Conservation (phyloP, 306 rosid species). For the Nissolia schottii region DNA sequence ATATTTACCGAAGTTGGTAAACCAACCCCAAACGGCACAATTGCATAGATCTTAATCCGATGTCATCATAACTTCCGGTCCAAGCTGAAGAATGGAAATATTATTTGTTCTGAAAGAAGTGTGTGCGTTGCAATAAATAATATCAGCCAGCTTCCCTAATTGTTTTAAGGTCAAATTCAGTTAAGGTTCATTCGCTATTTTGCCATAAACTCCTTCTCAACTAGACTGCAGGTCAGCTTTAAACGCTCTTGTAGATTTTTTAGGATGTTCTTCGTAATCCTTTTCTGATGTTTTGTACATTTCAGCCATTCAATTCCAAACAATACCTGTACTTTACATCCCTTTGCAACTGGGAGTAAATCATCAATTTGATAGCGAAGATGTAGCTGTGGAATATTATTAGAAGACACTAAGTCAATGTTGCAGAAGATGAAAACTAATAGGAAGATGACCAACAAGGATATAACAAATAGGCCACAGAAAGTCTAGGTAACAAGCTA, state of each 20-base stretch:
- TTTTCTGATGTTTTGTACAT: slow-evolving; percentile 70
- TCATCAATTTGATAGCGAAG: slow-evolving; percentile 79
- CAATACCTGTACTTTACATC: slow-evolving; percentile 56
- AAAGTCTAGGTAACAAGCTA: slow-evolving; percentile 2
- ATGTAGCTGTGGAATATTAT: slow-evolving; percentile 63
- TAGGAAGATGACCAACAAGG: not conserved
- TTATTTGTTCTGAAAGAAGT: slow-evolving; percentile 1
- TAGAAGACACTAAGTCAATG: slow-evolving; percentile 25
- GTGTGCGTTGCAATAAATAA: not conserved
- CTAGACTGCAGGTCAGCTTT: slow-evolving; percentile 40
- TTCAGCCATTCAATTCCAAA: slow-evolving; percentile 93
- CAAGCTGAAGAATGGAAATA: slow-evolving; percentile 8
- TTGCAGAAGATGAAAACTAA: not conserved
- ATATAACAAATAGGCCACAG: slow-evolving; percentile 1
- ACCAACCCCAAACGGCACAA: not conserved
- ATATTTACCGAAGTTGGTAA: not conserved
- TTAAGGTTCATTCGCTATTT: slow-evolving; percentile 26
- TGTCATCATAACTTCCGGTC: slow-evolving; percentile 1
- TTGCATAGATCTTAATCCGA: not conserved
- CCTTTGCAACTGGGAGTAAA: slow-evolving; percentile 38
- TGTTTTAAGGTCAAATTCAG: slow-evolving; percentile 26
- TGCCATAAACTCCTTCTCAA: slow-evolving; percentile 65
- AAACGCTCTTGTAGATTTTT: slow-evolving; percentile 54
- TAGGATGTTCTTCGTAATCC: slow-evolving; percentile 65
- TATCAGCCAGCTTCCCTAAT: slow-evolving; percentile 15